Evolutionary conservation across 305 asterid species (phyloP).

Genomic region (Solanum hybrid): DNA sequence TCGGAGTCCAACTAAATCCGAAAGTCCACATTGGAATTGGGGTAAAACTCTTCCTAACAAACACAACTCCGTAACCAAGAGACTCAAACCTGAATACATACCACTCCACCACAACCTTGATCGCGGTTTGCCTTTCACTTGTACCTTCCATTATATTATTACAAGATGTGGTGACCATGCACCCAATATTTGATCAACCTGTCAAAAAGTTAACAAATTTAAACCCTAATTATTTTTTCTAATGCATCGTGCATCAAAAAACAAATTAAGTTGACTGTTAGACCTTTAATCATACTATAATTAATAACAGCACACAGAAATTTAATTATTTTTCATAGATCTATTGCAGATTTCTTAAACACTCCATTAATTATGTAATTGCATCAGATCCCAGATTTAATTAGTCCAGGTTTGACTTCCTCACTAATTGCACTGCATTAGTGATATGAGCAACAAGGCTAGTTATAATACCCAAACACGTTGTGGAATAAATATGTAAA

Average conservation of each 20-base stretch:
- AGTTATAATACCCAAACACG: neutral
- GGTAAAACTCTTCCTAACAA: neutral
- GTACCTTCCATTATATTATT: neutral
- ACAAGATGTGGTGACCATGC: neutral
- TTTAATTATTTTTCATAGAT: neutral
- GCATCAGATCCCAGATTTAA: neutral
- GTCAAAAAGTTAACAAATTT: neutral
- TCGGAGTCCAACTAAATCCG: neutral
- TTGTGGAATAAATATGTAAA: neutral
- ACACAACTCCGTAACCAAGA: too few species aligned
- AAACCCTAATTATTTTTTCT: neutral
- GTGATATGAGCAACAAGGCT: neutral
- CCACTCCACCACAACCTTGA: neutral
- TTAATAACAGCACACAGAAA: neutral
- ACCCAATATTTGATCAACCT: neutral
- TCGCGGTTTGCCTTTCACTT: neutral
- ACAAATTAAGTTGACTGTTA: neutral
- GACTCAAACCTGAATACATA: neutral
- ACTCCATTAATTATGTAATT: neutral
- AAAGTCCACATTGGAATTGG: neutral
- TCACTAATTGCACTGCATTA: neutral
- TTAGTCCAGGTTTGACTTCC: neutral
- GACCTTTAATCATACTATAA: neutral
- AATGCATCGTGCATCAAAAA: neutral
- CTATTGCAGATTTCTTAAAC: neutral